These are phyloP conservation scores for Vanrija sp. DNA, from an alignment of 1,284 basidiomycete species.

Conservation along the genomic window DNA sequence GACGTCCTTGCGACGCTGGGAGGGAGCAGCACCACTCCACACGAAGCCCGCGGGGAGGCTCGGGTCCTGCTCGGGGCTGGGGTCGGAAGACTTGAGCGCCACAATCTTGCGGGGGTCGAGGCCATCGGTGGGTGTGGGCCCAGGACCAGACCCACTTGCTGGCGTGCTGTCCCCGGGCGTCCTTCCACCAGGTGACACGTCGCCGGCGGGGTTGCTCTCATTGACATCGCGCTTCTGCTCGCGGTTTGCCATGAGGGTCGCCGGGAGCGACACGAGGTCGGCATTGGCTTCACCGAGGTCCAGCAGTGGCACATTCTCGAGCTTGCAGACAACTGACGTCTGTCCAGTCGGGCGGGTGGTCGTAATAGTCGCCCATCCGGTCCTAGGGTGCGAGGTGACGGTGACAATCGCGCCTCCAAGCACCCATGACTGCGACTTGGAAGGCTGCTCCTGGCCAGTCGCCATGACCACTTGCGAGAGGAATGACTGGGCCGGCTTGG, in stretches of 20 bases:
- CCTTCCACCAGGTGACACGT: not conserved
- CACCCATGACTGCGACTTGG: constrained; percentile 71
- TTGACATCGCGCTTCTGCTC: constrained; percentile 34
- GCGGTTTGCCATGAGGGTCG: constrained; percentile 68
- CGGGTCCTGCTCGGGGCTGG: not conserved
- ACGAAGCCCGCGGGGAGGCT: constrained; percentile 54
- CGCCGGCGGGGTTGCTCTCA: not conserved
- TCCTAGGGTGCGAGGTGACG: constrained; percentile 65
- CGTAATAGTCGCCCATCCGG: constrained; percentile 86
- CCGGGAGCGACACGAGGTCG: constrained; percentile 65
- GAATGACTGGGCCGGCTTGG: constrained; percentile 76
- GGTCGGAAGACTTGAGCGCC: not conserved
- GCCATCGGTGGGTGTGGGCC: not conserved
- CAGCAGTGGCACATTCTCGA: constrained; percentile 85
- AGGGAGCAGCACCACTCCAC: constrained; percentile 78
- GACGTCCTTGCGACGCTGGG: constrained; percentile 79
- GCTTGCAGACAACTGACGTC: constrained; percentile 73
- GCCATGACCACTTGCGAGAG: constrained; percentile 61
- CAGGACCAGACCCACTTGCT: not conserved
- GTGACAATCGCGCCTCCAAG: constrained; percentile 83
- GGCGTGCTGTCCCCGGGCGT: not conserved
- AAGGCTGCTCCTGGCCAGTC: constrained; percentile 21
- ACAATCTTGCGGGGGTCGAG: not conserved
- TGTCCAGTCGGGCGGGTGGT: constrained; percentile 86
- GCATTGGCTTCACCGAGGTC: constrained; percentile 76